phyloP scores from a whole-genome alignment of 768 basidiomycete species.

The Boletus subparvulus region DNA sequence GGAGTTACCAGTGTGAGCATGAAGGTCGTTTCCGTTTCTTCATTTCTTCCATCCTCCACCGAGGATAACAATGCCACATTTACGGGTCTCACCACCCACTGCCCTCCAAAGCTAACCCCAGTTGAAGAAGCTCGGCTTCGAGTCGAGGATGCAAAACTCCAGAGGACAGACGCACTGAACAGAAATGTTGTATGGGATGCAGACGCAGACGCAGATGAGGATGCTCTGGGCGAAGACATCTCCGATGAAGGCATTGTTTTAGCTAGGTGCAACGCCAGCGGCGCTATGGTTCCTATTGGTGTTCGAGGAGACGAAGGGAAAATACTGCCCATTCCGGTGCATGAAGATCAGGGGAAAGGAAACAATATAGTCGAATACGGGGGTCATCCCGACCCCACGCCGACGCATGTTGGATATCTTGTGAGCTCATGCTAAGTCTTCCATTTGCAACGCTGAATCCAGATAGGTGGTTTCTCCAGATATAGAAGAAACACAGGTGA shows the following conservation, averaged over 20 bases:
- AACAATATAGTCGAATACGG: slow-evolving; percentile 37
- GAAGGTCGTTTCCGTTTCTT: slow-evolving; percentile 69
- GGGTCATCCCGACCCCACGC: slow-evolving; percentile 51
- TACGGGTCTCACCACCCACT: slow-evolving; percentile 41
- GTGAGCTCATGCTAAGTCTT: slow-evolving; percentile 35
- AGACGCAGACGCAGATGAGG: slow-evolving; percentile 54
- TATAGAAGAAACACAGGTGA: slow-evolving; percentile 53
- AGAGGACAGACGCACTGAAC: slow-evolving; percentile 57
- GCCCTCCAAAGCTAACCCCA: slow-evolving; percentile 49
- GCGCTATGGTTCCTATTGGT: slow-evolving; percentile 48
- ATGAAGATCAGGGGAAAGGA: slow-evolving; percentile 11
- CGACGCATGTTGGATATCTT: slow-evolving; percentile 54
- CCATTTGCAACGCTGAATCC: background rate
- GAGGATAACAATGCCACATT: slow-evolving; percentile 60
- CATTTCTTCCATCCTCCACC: slow-evolving; percentile 63
- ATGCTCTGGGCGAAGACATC: slow-evolving; percentile 58
- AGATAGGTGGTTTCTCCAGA: slow-evolving; percentile 23
- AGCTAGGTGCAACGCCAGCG: slow-evolving; percentile 18
- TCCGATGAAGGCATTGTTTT: slow-evolving; percentile 29
- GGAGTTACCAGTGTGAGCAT: slow-evolving; percentile 56
- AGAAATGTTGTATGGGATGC: slow-evolving; percentile 68
- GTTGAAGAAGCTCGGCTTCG: slow-evolving; percentile 55
- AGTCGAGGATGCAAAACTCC: slow-evolving; percentile 55
- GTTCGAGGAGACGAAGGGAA: slow-evolving; percentile 54
- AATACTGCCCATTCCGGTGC: slow-evolving; percentile 46